These are phyloP conservation scores for Antarctomyces pellizariae DNA, from an alignment of 495 filamentous ascomycete species.

Conservation along the genomic window DNA sequence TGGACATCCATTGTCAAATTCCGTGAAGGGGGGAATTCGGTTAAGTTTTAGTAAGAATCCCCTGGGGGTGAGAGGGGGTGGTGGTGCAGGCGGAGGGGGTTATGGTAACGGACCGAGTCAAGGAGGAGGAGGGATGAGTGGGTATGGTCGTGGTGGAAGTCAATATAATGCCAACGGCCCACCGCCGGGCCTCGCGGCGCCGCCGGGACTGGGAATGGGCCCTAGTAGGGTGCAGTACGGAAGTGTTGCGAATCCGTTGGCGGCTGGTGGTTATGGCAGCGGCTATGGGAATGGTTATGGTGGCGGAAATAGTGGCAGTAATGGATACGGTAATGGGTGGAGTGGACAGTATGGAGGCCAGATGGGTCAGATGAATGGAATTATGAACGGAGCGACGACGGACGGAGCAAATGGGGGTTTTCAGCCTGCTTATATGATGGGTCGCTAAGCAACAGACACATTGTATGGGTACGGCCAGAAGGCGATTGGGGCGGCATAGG, in stretches of 20 bases:
- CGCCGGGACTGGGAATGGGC: conserved; percentile 38
- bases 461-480: too few species aligned
- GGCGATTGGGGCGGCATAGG: too few species aligned
- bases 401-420: conserved; percentile 24
- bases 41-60: conserved; percentile 97
- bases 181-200: conserved; percentile 45
- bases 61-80: conserved; percentile 68
- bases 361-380: conserved; percentile 15
- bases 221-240: conserved; percentile 16
- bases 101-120: conserved; percentile 29
- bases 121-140: conserved; percentile 31
- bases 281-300: conserved; percentile 20
- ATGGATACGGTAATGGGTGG: conserved; percentile 18
- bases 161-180: conserved; percentile 55
- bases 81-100: conserved; percentile 30
- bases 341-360: too few species aligned
- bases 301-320: conserved; percentile 20
- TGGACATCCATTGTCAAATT: conserved; percentile 71
- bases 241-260: conserved; percentile 11
- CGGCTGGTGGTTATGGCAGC: too few species aligned
- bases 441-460: too few species aligned
- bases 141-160: conserved; percentile 19
- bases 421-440: conserved; percentile 35
- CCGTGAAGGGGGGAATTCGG: conserved; percentile 89
- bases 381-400: conserved; percentile 18